phyloP scores from a whole-genome alignment of 2,329 filamentous ascomycete genomes.

The Amesomyces nigricolor region DNA sequence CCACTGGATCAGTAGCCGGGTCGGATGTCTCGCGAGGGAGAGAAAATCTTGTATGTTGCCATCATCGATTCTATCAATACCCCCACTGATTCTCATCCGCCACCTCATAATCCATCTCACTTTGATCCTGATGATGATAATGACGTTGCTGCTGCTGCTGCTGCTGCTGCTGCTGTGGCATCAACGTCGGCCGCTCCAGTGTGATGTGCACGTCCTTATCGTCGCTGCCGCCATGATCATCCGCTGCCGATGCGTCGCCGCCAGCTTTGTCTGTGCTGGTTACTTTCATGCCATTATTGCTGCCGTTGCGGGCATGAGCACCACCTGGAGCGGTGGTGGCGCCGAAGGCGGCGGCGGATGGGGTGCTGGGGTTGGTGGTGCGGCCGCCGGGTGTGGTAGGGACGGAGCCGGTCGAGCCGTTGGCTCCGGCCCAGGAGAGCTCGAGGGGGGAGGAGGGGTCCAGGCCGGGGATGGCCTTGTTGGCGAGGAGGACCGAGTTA shows the following conservation, averaged over 20 bases:
- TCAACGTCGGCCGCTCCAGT: constrained; percentile 25
- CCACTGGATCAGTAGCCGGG: too few relatives aligned
- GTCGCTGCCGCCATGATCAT: constrained; percentile 3
- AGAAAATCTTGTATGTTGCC: neutral
- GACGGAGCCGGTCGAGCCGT: constrained; percentile 14
- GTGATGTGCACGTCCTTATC: constrained; percentile 27
- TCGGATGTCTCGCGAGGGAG: neutral
- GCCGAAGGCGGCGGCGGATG: neutral
- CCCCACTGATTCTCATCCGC: constrained; percentile 46
- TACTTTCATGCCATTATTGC: neutral
- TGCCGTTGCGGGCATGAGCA: neutral
- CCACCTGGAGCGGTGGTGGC: neutral
- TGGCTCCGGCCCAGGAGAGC: constrained; percentile 52
- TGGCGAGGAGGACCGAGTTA: constrained; percentile 44
- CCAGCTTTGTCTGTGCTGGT: neutral
- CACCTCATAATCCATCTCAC: constrained; percentile 50
- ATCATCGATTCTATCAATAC: constrained; percentile 20
- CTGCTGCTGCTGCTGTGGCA: neutral
- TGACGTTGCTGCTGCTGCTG: neutral
- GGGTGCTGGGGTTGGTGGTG: neutral
- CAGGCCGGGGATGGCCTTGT: constrained; percentile 55
- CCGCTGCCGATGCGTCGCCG: neutral
- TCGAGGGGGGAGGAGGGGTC: constrained; percentile 54
- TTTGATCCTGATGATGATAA: constrained; percentile 29
- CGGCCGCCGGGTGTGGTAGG: constrained; percentile 11